phyloP scores from a whole-genome alignment of 2,329 filamentous ascomycete species.

The Colletotrichum sp. region DNA sequence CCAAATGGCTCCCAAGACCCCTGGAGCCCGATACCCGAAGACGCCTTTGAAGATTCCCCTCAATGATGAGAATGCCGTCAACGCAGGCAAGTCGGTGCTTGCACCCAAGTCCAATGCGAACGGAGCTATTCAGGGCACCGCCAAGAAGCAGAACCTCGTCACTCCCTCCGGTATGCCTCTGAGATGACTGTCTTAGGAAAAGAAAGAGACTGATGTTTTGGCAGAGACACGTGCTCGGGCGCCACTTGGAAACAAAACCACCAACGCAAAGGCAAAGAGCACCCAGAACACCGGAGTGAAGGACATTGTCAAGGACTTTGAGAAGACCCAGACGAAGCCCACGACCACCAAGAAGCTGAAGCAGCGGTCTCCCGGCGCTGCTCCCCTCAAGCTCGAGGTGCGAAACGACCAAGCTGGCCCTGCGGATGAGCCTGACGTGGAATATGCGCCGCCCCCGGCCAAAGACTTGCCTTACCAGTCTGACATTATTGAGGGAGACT shows the following conservation, averaged over 20 bases:
- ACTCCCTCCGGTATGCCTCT: slow-evolving; percentile 22
- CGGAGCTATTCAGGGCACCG: slow-evolving; percentile 30
- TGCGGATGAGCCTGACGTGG: slow-evolving; percentile 73
- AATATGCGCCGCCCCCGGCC: slow-evolving; percentile 84
- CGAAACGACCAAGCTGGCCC: slow-evolving; percentile 57
- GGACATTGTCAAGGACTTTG: slow-evolving; percentile 60
- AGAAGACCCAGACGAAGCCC: slow-evolving; percentile 66
- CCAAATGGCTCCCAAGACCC: slow-evolving; percentile 74
- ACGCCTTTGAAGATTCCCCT: slow-evolving; percentile 80
- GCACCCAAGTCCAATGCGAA: slow-evolving; percentile 59
- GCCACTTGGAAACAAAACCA: slow-evolving; percentile 91
- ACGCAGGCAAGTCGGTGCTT: slow-evolving; percentile 63
- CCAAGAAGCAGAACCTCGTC: slow-evolving; percentile 21
- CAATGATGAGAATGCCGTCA: slow-evolving; percentile 84
- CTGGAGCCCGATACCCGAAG: slow-evolving; percentile 76
- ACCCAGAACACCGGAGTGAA: slow-evolving; percentile 72
- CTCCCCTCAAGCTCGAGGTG: slow-evolving; percentile 66
- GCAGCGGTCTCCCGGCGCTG: slow-evolving; percentile 57
- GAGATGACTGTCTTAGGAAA: slow-evolving; percentile 8
- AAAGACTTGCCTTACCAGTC: slow-evolving; percentile 72
- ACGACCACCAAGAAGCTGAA: slow-evolving; percentile 66
- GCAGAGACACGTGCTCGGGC: slow-evolving; percentile 73
- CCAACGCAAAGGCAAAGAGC: slow-evolving; percentile 83
- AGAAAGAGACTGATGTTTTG: neutral
- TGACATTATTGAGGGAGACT: slow-evolving; percentile 64